Base-by-base conservation (phyloP, 805 yeast genomes). In the Lipomyces yamadae region DNA sequence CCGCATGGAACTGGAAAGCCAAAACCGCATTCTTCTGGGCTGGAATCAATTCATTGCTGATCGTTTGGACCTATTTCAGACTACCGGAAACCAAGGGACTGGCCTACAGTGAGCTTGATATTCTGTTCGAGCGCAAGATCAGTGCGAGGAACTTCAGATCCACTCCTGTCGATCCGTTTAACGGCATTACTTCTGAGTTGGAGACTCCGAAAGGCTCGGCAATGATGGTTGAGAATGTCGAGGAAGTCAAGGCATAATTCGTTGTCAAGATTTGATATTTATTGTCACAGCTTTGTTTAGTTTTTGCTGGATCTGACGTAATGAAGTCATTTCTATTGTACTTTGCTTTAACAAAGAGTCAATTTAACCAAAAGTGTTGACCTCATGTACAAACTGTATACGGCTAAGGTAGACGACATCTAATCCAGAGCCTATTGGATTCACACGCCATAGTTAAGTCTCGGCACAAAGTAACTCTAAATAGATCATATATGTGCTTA, bases 71-170 rank as follows among this genome's bases (percentile, higher is more conserved):
- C 48, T 81, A 77, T 75, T 82, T 84, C 75, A 81, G 83, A 61
- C 77, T 86, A 60, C 90, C 91, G 5, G 91, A 87, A 75, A 84
- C 88, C 37, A 79, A 80, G 70, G 82, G 81, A 58, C 81, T 87
- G 75, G 84, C 89, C 0, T 85, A 79, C 73, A 87, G 86, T 60
- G 90, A 87, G 73, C 78, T 87, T 73, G 89, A 86, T 75, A 77
- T 78, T 63, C 77, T 86, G 78, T 87, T 86, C 76, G 78, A 67
- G 58, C 67, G 71, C 67, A 71, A 73, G 63, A 71, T 71, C 63
- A 68, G 75, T 13, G 74, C 77, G n/a, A 69, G 77, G 56, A 69
- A 76, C 64, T 70, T 74, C 68, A 56, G 61, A 71, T 2, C 72
- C 74, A 50, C 73, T 68, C 34, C 5, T 32, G 37, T 54, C 1